Percentiles rank a stretch among this genome's conserved stretches.
These are phyloP conservation scores for Nakazawaea pomicola DNA, from an alignment of 805 yeast species.

Conservation along the genomic window DNA sequence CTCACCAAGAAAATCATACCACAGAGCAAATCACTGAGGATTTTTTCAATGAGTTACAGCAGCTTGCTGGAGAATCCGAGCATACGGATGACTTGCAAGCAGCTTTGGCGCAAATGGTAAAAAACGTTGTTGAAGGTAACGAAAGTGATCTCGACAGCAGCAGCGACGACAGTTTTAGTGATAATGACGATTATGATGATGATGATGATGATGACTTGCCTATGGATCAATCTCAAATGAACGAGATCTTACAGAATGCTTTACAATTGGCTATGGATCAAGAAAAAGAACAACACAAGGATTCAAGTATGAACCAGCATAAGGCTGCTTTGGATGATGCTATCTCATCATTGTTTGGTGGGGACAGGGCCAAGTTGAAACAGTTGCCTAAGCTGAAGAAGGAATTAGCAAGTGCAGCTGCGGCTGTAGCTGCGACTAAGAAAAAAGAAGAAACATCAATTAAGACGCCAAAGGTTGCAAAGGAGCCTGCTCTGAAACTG, in stretches of 20 bases:
- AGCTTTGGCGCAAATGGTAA: constrained; percentile 46
- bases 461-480: background rate
- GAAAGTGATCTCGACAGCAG: constrained; percentile 6
- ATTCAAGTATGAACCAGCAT: constrained; percentile 4
- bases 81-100: constrained; percentile 37
- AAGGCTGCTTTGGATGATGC: constrained; percentile 12
- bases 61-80: constrained; percentile 8
- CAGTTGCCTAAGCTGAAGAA: constrained; percentile 3
- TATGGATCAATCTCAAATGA: constrained; percentile 53
- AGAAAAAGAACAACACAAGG: background rate
- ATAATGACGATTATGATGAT: too few species aligned
- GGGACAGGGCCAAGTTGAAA: constrained; percentile 5
- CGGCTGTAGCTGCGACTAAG: too few species aligned
- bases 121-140: constrained; percentile 3
- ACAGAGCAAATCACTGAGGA: constrained; percentile 7
- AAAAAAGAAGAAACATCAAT: background rate
- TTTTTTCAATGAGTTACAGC: constrained; percentile 12
- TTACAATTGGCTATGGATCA: constrained; percentile 65
- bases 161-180: too few species aligned
- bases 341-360: constrained; percentile 6
- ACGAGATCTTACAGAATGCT: constrained; percentile 72
- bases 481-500: background rate
- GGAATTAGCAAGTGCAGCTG: background rate
- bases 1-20: background rate
- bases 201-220: constrained; percentile 21